Evolutionary conservation across 2,329 filamentous ascomycete species (phyloP).

Genomic region (Talaromyces amestolkiae): DNA sequence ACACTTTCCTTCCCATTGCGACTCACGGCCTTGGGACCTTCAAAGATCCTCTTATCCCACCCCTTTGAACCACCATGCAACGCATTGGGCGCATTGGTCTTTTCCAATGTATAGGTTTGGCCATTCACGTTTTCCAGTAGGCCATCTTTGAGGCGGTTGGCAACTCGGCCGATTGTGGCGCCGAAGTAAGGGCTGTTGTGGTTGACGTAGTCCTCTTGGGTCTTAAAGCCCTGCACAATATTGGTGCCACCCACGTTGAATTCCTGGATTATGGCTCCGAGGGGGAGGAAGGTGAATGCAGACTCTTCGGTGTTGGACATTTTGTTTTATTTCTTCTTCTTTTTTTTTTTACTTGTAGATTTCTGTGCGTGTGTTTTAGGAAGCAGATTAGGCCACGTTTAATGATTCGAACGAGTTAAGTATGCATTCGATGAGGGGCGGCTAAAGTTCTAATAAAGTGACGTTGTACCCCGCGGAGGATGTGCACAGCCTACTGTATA

Average conservation of each 20-base stretch:
- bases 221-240: conserved; percentile 84
- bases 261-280: conserved; percentile 58
- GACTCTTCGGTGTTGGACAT: conserved; percentile 31
- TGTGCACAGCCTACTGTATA: background rate
- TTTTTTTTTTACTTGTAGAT: background rate
- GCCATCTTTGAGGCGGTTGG: conserved; percentile 76
- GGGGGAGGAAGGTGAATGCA: conserved; percentile 45
- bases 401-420: background rate
- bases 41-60: conserved; percentile 77
- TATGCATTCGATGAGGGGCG: background rate
- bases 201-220: conserved; percentile 68
- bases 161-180: conserved; percentile 80
- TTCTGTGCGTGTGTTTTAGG: background rate
- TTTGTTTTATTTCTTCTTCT: background rate
- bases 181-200: conserved; percentile 82
- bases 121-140: conserved; percentile 69
- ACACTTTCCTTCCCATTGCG: conserved; percentile 63
- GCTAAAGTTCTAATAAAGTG: background rate
- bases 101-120: conserved; percentile 63
- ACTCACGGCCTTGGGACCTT: conserved; percentile 63
- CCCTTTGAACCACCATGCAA: conserved; percentile 68
- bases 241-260: conserved; percentile 75
- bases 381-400: background rate
- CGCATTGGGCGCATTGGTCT: conserved; percentile 73
- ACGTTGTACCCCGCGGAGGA: conserved; percentile 4